A percentile compares a stretch with the other conserved stretches of the same genome.
phyloP scores from a whole-genome alignment of 768 basidiomycete genomes.

The Candolleomyces eurysporus region DNA sequence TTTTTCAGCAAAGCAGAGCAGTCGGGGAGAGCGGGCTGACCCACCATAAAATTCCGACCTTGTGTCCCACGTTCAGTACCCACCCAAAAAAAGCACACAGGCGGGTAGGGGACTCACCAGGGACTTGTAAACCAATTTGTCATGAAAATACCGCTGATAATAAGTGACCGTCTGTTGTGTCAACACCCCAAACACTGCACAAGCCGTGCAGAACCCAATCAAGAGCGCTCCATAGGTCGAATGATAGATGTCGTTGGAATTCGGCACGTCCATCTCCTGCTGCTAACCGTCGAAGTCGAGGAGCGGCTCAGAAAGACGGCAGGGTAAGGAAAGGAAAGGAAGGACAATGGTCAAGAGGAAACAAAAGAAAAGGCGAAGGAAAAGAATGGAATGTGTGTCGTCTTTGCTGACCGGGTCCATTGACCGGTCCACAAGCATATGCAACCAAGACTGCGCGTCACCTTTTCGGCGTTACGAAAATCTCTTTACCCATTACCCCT shows the following conservation, averaged over 20 bases:
- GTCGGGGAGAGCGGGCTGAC: background rate
- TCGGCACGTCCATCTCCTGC: background rate
- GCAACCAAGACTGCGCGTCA: too few relatives aligned
- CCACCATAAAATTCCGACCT: slow-evolving; percentile 32
- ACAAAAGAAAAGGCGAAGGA: background rate
- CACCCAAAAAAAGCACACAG: background rate
- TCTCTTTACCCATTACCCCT: too few relatives aligned
- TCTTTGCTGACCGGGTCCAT: too few relatives aligned
- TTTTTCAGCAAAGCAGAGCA: background rate
- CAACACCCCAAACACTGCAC: slow-evolving; percentile 38
- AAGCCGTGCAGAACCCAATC: slow-evolving; percentile 38
- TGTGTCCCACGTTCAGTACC: background rate
- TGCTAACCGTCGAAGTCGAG: slow-evolving; percentile 6
- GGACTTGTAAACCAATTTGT: slow-evolving; percentile 30
- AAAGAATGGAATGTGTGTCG: too few relatives aligned
- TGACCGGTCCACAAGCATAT: too few relatives aligned
- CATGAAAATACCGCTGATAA: slow-evolving; percentile 36
- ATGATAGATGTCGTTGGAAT: slow-evolving; percentile 22
- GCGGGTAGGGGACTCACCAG: slow-evolving; percentile 23
- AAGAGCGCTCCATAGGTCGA: slow-evolving; percentile 39
- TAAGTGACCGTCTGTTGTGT: slow-evolving; percentile 37
- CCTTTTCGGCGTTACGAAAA: too few relatives aligned
- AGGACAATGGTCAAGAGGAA: background rate
- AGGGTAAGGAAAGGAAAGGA: background rate
- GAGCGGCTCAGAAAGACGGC: background rate